Base-by-base conservation (phyloP, 176 grass and related monocot genomes). In the Themeda triandra region DNA sequence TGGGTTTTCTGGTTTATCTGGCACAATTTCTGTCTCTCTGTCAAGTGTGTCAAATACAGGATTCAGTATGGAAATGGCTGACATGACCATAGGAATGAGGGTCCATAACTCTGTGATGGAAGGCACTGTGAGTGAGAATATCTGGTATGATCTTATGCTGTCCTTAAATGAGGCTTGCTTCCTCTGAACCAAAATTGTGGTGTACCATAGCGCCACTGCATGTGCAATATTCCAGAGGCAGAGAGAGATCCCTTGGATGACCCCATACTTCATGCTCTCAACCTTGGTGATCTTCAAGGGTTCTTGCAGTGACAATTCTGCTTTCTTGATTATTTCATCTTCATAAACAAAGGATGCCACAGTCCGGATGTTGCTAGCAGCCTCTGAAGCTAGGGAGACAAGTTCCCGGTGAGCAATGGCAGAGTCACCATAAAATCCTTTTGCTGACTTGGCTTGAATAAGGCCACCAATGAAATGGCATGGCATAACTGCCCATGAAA, bases 91-190 rank as follows among this genome's bases (percentile, higher is more conserved):
- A 7, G 89, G 92, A 56, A 94, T 84, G 60, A 94, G 73, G 31
- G 89, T 84, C 92, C 89, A 91, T 66, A 89, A 27, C 73, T 94
- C 92, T 24, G 87, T 91, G 73, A 94, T 89, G 54, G 92, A 91
- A 80, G 89, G 82, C 30, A 91, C 82, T 2, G 92, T 91, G 66
- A 94, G 82, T 28, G 92, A 86, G 75, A 94, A 91, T 80, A 86
- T 81, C 75, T 91, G 89, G 71, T 94, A 91, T 39, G 89, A 73
- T 56, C 87, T 56, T 58, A 94, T 82, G 51, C 89, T 80, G 56
- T 91, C 63, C 18, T 79, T 49, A 53, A 94, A 91, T 51, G 76
- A 36, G 18, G 89, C 84, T 66, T 75, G 81, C 31, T 66, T 62
- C 41, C 73, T 91, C 29, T 89, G 60, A 63, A 94, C 76, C 46